phyloP scores from a whole-genome alignment of 1,139 yeast species.

The Nakaseomyces delphensis region DNA sequence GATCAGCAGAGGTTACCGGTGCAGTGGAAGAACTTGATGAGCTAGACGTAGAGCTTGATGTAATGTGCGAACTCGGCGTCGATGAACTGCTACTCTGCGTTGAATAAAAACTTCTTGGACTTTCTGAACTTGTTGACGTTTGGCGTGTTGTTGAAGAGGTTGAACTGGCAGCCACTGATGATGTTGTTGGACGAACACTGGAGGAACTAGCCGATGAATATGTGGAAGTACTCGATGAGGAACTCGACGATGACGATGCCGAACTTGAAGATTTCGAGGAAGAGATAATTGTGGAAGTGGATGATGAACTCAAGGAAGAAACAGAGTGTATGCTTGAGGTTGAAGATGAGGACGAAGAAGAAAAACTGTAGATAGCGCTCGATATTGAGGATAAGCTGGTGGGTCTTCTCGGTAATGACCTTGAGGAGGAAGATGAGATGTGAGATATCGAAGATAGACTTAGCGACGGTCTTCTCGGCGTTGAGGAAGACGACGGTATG shows the following conservation, averaged over 20 bases:
- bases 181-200: not conserved
- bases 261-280: conserved; percentile 19
- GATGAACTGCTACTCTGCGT: conserved; percentile 9
- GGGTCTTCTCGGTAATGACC: not conserved
- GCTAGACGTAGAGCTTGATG: conserved; percentile 11
- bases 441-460: conserved; percentile 2
- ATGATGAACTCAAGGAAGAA: not conserved
- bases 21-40: conserved; percentile 7
- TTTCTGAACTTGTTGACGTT: conserved; percentile 26
- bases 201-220: conserved; percentile 16
- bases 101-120: conserved; percentile 15
- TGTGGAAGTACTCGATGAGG: conserved; percentile 13
- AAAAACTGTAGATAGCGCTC: conserved; percentile 7
- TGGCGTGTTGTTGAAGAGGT: conserved; percentile 14
- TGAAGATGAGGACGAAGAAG: conserved; percentile 9
- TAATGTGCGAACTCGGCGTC: conserved; percentile 1
- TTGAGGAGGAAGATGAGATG: conserved; percentile 5
- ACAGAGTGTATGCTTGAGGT: conserved; percentile 6
- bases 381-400: conserved; percentile 3
- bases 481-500: not conserved
- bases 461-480: not conserved
- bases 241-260: not conserved
- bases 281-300: too few relatives aligned
- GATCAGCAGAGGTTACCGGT: conserved; percentile 2
- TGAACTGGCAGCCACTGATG: not conserved